A percentile compares a stretch with the other conserved stretches of the same genome.
These are phyloP conservation scores for Avena eriantha DNA, from an alignment of 176 grass and related monocot species.

Conservation along the genomic window DNA sequence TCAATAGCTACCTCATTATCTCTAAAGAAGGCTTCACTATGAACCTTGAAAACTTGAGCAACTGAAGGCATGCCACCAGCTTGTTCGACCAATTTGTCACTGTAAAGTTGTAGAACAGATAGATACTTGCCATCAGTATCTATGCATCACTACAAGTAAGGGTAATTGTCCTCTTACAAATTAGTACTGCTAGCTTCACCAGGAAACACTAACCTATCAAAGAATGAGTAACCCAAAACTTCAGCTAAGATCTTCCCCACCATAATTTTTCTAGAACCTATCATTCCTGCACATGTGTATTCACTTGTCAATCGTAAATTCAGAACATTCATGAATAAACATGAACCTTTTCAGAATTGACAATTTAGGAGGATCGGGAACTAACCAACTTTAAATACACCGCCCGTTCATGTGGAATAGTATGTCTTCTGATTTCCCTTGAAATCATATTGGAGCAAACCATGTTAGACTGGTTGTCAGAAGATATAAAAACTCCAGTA, in stretches of 20 bases:
- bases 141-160: too few species aligned
- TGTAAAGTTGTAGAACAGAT: too few species aligned
- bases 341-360: slow-evolving; percentile 4
- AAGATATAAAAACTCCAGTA: background rate
- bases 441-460: slow-evolving; percentile 49
- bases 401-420: slow-evolving; percentile 77
- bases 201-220: too few species aligned
- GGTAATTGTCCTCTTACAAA: too few species aligned
- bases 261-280: slow-evolving; percentile 98
- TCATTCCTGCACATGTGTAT: slow-evolving; percentile 71
- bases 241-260: slow-evolving; percentile 94
- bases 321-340: slow-evolving; percentile 8
- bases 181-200: too few species aligned
- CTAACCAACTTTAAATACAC: slow-evolving; percentile 96
- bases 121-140: too few species aligned
- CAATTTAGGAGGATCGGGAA: slow-evolving; percentile 15
- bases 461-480: slow-evolving; percentile 26
- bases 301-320: slow-evolving; percentile 32
- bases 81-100: slow-evolving; percentile 98
- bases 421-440: slow-evolving; percentile 94
- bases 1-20: slow-evolving; percentile 94
- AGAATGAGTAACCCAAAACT: slow-evolving; percentile 92
- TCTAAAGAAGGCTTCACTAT: slow-evolving; percentile 93
- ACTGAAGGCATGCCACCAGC: slow-evolving; percentile 89
- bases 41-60: slow-evolving; percentile 94